Evolutionary conservation across 768 basidiomycete species (phyloP), one percentile per base, ranked within the genome.

Genomic region (Amanita phalloides): DNA sequence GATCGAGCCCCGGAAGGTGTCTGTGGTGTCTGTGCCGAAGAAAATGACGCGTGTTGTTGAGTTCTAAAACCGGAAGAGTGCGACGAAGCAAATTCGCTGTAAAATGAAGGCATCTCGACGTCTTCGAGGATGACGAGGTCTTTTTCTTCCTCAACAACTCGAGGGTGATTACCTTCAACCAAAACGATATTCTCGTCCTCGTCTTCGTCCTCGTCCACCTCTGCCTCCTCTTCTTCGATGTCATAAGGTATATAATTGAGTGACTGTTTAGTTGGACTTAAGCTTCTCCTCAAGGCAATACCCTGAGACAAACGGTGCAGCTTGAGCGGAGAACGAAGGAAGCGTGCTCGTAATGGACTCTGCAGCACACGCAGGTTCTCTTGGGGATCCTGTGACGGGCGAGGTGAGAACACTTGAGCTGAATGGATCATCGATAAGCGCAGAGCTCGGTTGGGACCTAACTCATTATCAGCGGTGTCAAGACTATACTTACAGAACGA

Each of bases 341-440:
- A 69, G 33, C 65, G 57, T 25, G 64, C 62, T 56, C 72, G 76
- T 7, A 81, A 59, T 0, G 82, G 83, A 11, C 73, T 79, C 60
- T 81, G 76, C 3, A 88, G 71, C 30, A 84, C 69, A 6, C 76
- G 71, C 1, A 88, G 71, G 54, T 86, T 86, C 61, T 80, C 80
- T 28, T 70, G 66, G 1, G 83, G 80, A 58, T 84, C 74, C 3
- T 66, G 63, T 33, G 76, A 79, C 0, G 81, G 82, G 3, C 76
- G 65, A 1, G 85, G 86, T 1, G 79, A 77, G 64, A 87, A 86
- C 4, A 90, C 84, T 57, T 86, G 77, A 0, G 83, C 83, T 50
- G 79, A 79, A 23, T 79, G 72, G 32, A 90, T 86, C 82, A 90
- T 84, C 2, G 83, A 85, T 54, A 90, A 73, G 26, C 86, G 78